Evolutionary conservation across 129 eudicot species (phyloP), one percentile per base, ranked within the genome.

Genomic region (Chrysanthemum seticuspe): DNA sequence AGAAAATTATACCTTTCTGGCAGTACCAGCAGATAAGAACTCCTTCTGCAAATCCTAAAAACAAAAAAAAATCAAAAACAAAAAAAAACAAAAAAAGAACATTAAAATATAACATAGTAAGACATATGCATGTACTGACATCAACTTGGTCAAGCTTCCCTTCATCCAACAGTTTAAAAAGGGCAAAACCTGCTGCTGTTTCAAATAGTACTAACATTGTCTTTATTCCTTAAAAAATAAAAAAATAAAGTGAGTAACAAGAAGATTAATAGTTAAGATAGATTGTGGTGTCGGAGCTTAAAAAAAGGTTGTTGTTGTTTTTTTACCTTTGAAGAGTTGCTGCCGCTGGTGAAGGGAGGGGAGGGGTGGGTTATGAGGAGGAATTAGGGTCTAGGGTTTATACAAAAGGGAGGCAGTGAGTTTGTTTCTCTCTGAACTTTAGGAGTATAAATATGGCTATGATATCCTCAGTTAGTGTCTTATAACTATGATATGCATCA

Each of bases 181-280:
- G 86, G 87, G 93, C 92, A 79, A 80, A 88, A 10, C 97, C 97
- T 18, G 96, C 91, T 7, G 97, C 86, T 5, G 96, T 88, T 79
- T 91, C 97, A 63, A 86, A 88, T 12, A 91, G 71, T 2, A 86
- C 84, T 44, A 84, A 45, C 97, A 91, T 91, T 49, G 7, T 80
- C 50, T 18, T 58, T 23, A 13, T 36, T 40, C 34, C 15, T 67
- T 56, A 21, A 21, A n/a, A 13, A 13, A n/a, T n/a, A n/a, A 23
- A 63, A 62, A 6, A 1, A 34, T 14, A 9, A 5, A 49, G 70
- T 12, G 61, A 56, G 31, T 25, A 73, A 0, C 23, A 3, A 12
- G 10, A 62, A 49, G 48, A 21, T 1, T 27, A 52, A 27, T 27
- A 27, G 31, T 27, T 27, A 31, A 31, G 36, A 31, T 31, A 31